A percentile compares a stretch with the other conserved stretches of the same genome.
These are phyloP conservation scores for Macrolepiota dolichaula DNA, from an alignment of 768 basidiomycete species.

Conservation along the genomic window DNA sequence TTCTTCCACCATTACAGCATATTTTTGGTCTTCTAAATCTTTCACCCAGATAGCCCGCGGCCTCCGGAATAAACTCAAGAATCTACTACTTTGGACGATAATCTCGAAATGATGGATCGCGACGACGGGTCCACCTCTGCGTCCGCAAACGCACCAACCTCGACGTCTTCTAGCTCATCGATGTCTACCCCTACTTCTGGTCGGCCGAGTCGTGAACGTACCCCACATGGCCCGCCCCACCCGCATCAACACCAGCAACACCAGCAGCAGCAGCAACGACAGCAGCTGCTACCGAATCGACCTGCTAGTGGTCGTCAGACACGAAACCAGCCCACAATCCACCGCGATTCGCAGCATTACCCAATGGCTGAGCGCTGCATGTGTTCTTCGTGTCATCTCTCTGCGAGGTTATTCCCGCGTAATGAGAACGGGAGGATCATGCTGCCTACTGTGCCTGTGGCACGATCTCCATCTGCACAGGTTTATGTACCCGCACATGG, in stretches of 20 bases:
- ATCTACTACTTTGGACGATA: background rate
- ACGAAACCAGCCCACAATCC: background rate
- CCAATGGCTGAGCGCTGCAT: slow-evolving; percentile 5
- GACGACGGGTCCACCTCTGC: background rate
- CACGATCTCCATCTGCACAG: background rate
- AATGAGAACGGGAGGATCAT: slow-evolving; percentile 8
- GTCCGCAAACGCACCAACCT: background rate
- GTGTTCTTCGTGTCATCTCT: slow-evolving; percentile 9
- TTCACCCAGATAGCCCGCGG: background rate
- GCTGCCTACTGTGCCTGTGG: background rate
- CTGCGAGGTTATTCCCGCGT: slow-evolving; percentile 10
- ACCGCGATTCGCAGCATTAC: slow-evolving; percentile 7
- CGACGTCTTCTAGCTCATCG: background rate
- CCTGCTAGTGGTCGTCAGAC: background rate
- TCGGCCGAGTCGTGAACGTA: background rate
- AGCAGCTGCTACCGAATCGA: background rate
- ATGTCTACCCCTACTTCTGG: background rate
- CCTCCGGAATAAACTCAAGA: background rate
- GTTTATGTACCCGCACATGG: background rate
- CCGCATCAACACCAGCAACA: background rate
- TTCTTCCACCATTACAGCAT: background rate
- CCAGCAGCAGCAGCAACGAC: background rate
- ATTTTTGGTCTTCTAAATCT: background rate
- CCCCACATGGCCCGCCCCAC: background rate
- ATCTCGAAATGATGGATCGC: background rate